A percentile compares a stretch with the other conserved stretches of the same genome.
Conservation (phyloP, 352 stramenopile genomes). For the Pythium diclinum region DNA sequence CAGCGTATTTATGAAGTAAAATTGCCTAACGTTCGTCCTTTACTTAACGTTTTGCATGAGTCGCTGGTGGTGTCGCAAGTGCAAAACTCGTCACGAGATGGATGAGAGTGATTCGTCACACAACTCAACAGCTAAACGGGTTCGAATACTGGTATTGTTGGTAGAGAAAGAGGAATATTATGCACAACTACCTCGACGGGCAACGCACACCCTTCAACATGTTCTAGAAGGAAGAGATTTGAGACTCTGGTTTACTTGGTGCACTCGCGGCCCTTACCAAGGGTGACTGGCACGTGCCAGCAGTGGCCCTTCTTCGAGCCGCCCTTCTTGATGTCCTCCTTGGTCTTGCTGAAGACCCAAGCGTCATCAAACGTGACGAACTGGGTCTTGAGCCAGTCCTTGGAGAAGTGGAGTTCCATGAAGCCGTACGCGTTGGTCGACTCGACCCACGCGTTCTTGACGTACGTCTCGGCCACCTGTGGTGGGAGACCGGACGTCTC, state of each 20-base stretch:
- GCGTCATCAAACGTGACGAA: slow-evolving; percentile 81
- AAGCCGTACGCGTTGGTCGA: slow-evolving; percentile 81
- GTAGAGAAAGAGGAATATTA: background rate
- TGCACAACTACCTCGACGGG: slow-evolving; percentile 1
- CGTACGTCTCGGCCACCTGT: slow-evolving; percentile 69
- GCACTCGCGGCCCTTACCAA: slow-evolving; percentile 64
- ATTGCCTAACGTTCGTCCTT: background rate
- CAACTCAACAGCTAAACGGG: background rate
- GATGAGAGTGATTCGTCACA: background rate
- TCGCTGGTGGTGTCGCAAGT: no score
- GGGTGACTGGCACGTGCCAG: slow-evolving; percentile 79
- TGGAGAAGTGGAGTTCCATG: slow-evolving; percentile 80
- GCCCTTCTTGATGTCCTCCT: slow-evolving; percentile 73
- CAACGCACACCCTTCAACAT: background rate
- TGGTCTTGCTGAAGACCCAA: slow-evolving; percentile 77
- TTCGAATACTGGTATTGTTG: background rate
- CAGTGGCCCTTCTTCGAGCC: slow-evolving; percentile 81
- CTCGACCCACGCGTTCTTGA: slow-evolving; percentile 79
- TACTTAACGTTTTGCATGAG: no score
- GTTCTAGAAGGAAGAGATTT: background rate
- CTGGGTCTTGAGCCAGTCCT: slow-evolving; percentile 82
- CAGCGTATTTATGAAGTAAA: slow-evolving; percentile 17
- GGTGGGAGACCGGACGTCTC: slow-evolving; percentile 78
- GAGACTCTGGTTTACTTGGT: slow-evolving; percentile 8
- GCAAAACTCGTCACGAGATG: no score